phyloP scores from a whole-genome alignment of 129 eudicot genomes.

The Escallonia herrerae region DNA sequence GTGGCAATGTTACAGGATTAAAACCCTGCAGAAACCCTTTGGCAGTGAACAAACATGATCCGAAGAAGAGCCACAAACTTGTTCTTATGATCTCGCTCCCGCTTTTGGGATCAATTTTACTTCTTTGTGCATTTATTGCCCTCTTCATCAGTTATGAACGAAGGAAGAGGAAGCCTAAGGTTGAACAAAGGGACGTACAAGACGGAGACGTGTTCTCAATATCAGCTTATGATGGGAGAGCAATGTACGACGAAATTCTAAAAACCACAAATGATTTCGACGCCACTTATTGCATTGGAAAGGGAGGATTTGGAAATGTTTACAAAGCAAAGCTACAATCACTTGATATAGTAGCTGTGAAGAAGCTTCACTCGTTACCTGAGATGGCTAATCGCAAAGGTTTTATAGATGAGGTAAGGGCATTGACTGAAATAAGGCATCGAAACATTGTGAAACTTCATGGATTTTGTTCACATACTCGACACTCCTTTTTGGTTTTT shows the following conservation, averaged over 20 bases:
- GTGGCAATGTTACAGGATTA: constrained; percentile 11
- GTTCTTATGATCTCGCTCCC: too few species aligned
- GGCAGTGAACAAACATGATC: too few species aligned
- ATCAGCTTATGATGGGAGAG: constrained; percentile 33
- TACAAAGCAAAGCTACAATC: constrained; percentile 18
- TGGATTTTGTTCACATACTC: constrained; percentile 30
- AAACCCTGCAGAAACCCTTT: too few species aligned
- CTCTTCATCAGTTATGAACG: background rate
- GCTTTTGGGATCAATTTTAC: too few species aligned
- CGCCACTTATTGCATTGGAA: constrained; percentile 22
- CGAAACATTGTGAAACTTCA: constrained; percentile 30
- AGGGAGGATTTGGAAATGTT: constrained; percentile 28
- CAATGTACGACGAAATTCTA: constrained; percentile 25
- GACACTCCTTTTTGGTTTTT: constrained; percentile 23
- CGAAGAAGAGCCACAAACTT: too few species aligned
- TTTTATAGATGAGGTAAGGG: constrained; percentile 20
- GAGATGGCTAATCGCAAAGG: background rate
- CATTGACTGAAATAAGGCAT: constrained; percentile 27
- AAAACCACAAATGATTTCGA: constrained; percentile 26
- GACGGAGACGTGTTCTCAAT: constrained; percentile 7
- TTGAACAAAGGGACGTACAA: background rate
- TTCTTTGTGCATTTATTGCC: too few species aligned
- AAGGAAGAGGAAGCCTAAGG: background rate
- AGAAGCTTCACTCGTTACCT: constrained; percentile 14
- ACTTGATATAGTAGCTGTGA: constrained; percentile 30